Evolutionary conservation across 2,329 filamentous ascomycete species (phyloP).

Genomic region (Gnomoniopsis smithogilvyi): DNA sequence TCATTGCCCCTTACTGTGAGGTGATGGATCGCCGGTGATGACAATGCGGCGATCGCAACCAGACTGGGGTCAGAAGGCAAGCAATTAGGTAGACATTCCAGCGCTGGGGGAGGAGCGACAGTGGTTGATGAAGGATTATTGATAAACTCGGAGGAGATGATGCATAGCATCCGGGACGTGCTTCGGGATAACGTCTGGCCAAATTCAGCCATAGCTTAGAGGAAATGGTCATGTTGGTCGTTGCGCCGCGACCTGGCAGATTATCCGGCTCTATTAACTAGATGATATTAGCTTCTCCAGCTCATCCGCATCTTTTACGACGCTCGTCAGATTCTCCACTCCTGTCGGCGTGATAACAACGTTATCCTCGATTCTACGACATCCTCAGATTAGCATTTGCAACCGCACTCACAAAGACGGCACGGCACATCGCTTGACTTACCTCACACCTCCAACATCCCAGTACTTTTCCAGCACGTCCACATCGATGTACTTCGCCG

Average conservation of each 20-base stretch:
- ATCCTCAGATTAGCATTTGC: neutral
- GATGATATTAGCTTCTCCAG: slow-evolving; percentile 52
- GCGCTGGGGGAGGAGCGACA: too few relatives aligned
- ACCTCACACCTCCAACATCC: slow-evolving; percentile 73
- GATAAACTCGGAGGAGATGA: too few relatives aligned
- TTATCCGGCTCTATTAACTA: slow-evolving; percentile 12
- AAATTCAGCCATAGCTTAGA: neutral
- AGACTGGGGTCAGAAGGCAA: too few relatives aligned
- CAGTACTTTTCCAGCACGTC: slow-evolving; percentile 75
- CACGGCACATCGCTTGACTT: slow-evolving; percentile 26
- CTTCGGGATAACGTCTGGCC: too few relatives aligned
- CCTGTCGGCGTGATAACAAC: slow-evolving; percentile 61
- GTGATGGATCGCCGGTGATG: too few relatives aligned
- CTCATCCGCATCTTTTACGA: slow-evolving; percentile 57
- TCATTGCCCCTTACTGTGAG: too few relatives aligned
- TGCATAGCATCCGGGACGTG: too few relatives aligned
- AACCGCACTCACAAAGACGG: neutral
- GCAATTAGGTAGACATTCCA: too few relatives aligned
- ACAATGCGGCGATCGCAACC: too few relatives aligned
- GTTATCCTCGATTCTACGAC: slow-evolving; percentile 55
- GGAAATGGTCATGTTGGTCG: neutral
- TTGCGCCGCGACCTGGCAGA: too few relatives aligned
- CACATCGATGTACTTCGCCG: slow-evolving; percentile 73
- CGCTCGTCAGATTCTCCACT: slow-evolving; percentile 62
- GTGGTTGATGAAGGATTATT: too few relatives aligned